phyloP scores from a whole-genome alignment of 345 rosid genomes.

The Citrus unshiu region DNA sequence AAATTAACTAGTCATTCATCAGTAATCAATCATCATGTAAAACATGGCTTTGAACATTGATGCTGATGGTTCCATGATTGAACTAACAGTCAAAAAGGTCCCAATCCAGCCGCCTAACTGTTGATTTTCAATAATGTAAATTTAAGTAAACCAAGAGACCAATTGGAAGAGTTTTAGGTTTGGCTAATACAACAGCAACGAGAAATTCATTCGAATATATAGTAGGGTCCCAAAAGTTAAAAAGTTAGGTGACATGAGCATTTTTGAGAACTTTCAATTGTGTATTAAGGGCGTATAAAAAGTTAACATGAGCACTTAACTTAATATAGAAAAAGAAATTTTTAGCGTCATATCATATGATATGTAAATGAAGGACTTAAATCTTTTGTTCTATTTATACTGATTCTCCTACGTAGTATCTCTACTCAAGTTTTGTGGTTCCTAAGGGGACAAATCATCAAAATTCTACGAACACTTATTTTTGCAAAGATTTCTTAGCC shows the following conservation, averaged over 20 bases:
- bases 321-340: not conserved
- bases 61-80: not conserved
- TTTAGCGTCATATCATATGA: not conserved
- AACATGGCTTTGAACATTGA: not conserved
- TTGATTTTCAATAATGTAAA: not conserved
- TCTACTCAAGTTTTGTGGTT: slow-evolving; percentile 38
- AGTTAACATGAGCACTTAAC: slow-evolving; percentile 6
- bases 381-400: slow-evolving; percentile 15
- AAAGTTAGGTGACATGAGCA: slow-evolving; percentile 23
- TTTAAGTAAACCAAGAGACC: not conserved
- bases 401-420: slow-evolving; percentile 32
- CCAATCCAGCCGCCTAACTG: not conserved
- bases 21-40: not conserved
- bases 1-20: not conserved
- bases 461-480: slow-evolving; percentile 28
- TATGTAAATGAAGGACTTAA: slow-evolving; percentile 11
- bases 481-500: slow-evolving; percentile 40
- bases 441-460: slow-evolving; percentile 56
- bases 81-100: not conserved
- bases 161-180: not conserved
- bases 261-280: slow-evolving; percentile 20
- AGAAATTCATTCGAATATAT: slow-evolving; percentile 14
- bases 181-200: not conserved
- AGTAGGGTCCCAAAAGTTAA: slow-evolving; percentile 30
- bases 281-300: slow-evolving; percentile 10